Base-by-base conservation (phyloP, 2,329 filamentous ascomycete species). In the Xylariaceae sp. region DNA sequence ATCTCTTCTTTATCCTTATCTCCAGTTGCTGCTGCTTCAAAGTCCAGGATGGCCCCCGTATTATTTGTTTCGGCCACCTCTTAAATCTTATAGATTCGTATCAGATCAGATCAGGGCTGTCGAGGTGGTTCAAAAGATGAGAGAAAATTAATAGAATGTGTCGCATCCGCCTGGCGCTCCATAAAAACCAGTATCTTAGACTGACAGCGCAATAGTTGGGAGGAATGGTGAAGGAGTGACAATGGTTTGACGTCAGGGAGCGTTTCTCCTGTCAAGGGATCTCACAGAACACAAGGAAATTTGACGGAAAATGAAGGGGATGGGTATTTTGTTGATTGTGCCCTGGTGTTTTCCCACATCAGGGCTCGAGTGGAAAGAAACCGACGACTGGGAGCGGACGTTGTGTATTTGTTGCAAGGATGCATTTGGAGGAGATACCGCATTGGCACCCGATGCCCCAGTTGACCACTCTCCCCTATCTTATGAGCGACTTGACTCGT, bases 401-500 rank as follows among this genome's bases (percentile, higher is more conserved):
- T 52, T 53, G 49, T 33, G 46, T 36, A 34, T 48, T 53, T 48
- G 46, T 33, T 45, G 53, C 55, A 60, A 62, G 58, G 60, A 39
- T 63, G 40, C 39, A 41, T 56, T 29, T 39, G 31, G 53, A 48
- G 37, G 31, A 46, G 44, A 52, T 47, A 41, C 41, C 23, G 54
- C 50, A 51, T 51, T 54, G 58, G 52, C 52, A 50, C 43, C 52
- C 41, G 48, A 58, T 36, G 56, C 50, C 58, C 61, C 56, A 49
- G 56, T 58, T 31, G 17, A 37, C 47, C 29, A 39, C 37, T 46
- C 49, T 61, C 56, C 56, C 53, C 59, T 62, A 56, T 61, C 57
- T 51, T 56, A 23, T 39, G 40, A 55, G 50, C 43, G 40, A 51
- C 45, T 55, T 47, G 41, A 60, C 46, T 57, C 44, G 56, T 54